These are phyloP conservation scores for Halenospora varia DNA, from an alignment of 495 filamentous ascomycete genomes.

Conservation along the genomic window DNA sequence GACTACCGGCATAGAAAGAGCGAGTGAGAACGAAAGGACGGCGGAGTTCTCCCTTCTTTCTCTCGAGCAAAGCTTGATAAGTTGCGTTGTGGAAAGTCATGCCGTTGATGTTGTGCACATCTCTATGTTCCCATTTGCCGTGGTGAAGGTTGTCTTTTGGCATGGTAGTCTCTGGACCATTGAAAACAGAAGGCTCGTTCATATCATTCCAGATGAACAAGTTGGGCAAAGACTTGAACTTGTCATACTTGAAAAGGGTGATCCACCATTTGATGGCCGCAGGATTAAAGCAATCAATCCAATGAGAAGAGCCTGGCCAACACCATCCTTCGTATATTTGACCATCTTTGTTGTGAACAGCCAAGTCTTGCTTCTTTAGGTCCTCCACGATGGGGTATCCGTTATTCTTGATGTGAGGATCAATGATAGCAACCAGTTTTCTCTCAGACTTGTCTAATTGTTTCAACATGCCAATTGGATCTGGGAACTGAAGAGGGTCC, in stretches of 20 bases:
- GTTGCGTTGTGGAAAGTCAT: slow-evolving; percentile 93
- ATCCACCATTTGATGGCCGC: slow-evolving; percentile 86
- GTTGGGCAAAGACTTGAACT: slow-evolving; percentile 76
- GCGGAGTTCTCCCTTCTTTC: slow-evolving; percentile 73
- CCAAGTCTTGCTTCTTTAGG: slow-evolving; percentile 76
- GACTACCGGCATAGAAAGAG: slow-evolving; percentile 84
- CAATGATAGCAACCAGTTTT: slow-evolving; percentile 91
- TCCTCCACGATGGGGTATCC: slow-evolving; percentile 74
- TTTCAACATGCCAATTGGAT: slow-evolving; percentile 83
- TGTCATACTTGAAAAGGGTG: slow-evolving; percentile 77
- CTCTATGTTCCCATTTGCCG: slow-evolving; percentile 93
- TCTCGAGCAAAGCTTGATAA: slow-evolving; percentile 72
- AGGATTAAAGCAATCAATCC: slow-evolving; percentile 93
- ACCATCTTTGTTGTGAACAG: slow-evolving; percentile 82
- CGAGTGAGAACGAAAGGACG: slow-evolving; percentile 91
- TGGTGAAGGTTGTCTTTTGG: slow-evolving; percentile 94
- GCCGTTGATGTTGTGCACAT: slow-evolving; percentile 92
- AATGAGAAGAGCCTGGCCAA: slow-evolving; percentile 95
- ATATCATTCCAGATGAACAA: slow-evolving; percentile 99
- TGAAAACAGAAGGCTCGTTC: slow-evolving; percentile 99
- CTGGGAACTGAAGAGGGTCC: slow-evolving; percentile 80
- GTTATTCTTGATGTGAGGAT: slow-evolving; percentile 95
- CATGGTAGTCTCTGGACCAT: slow-evolving; percentile 96
- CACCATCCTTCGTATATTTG: slow-evolving; percentile 94
- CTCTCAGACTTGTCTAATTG: slow-evolving; percentile 77